Evolutionary conservation across 202 grass and related monocot species (phyloP).

Genomic region (Bolboschoenoplectus hybrid): DNA sequence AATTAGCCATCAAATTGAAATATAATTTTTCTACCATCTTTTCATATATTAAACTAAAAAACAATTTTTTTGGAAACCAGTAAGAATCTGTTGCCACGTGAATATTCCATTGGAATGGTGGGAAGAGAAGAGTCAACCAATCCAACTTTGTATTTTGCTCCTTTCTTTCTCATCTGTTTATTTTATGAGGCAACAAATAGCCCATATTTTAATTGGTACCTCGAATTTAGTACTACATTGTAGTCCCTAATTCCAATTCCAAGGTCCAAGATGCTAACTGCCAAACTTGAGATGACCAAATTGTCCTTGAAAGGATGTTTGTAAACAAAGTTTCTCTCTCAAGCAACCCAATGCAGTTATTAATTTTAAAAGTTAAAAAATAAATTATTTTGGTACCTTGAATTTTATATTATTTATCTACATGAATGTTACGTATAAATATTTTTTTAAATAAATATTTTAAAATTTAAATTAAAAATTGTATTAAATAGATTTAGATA

Average conservation of each 20-base stretch:
- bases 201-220: background rate
- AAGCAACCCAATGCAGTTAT: background rate
- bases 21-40: no score
- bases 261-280: conserved; percentile 27
- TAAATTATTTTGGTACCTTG: no score
- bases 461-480: no score
- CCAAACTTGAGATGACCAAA: background rate
- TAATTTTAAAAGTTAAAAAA: background rate
- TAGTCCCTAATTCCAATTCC: background rate
- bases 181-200: background rate
- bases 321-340: background rate
- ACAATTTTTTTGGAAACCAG: background rate
- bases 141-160: background rate
- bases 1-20: no score
- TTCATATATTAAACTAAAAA: no score
- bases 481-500: no score
- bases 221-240: background rate
- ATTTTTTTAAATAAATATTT: no score
- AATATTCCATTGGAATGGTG: background rate
- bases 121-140: background rate
- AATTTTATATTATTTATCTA: no score
- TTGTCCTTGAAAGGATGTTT: background rate
- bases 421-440: no score
- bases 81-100: conserved; percentile 12
- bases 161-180: background rate